Evolutionary conservation across 495 filamentous ascomycete genomes (phyloP), one percentile per base, ranked within the genome.

Genomic region (Xylaria venustula): DNA sequence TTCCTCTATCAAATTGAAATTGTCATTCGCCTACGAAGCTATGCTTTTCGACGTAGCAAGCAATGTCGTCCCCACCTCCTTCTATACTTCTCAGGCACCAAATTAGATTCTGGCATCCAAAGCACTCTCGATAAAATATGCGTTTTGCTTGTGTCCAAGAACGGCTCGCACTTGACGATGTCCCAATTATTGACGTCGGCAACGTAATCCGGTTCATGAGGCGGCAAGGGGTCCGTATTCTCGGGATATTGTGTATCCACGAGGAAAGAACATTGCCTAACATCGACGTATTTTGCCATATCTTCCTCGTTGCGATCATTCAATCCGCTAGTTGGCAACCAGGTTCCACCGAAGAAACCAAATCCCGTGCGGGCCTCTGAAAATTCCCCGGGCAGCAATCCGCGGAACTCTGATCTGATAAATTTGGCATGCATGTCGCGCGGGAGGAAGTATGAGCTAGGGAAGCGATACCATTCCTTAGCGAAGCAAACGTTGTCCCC

Each of bases 401-500:
- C 95, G 25, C 82, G 80, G 75, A 99, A 99, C 59, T 91, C 90
- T 66, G 90, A 94, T 64, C 88, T 89, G 52, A 99, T 78, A 65
- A 96, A 98, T 61, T 91, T 95, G 59, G 90, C 90, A 42, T 83
- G 83, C 81, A 92, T 88, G 45, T 81, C 81, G 7, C 86, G 72
- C 0, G 95, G 95, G 0, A 99, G 80, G 71, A 93, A 90, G 75
- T 93, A 98, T 4, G 91, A 93, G 14, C 90, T 92, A 11, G 95
- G 95, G 68, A 96, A 99, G 48, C 95, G 90, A 71, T 99, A 97
- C 95, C 95, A 99, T 71, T 99, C 95, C 71, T 97, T 98, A 42
- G 89, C 93, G 47, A 97, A 83, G 73, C 95, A 99, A 4, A 99
- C 84, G 26, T 78, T 85, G 45, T 87, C 87, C n/a, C 86, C 87